A percentile compares a stretch with the other conserved stretches of the same genome.
These are phyloP conservation scores for Vigna hirtella DNA, from an alignment of 306 rosid species.

Conservation along the genomic window DNA sequence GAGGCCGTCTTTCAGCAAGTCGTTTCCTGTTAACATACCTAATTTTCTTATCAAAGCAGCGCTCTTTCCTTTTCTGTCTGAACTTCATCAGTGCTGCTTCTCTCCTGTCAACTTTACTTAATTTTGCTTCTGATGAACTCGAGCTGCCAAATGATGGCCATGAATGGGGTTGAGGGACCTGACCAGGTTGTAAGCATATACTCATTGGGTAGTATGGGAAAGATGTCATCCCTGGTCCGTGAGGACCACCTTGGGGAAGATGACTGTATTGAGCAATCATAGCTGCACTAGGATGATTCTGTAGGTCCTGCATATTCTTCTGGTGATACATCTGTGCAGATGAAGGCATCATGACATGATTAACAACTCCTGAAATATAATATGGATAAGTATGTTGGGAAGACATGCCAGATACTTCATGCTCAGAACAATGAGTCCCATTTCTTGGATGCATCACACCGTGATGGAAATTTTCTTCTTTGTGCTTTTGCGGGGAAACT, in stretches of 20 bases:
- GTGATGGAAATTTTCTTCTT: constrained; percentile 58
- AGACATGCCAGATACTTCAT: constrained; percentile 57
- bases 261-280: constrained; percentile 76
- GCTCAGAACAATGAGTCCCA: constrained; percentile 54
- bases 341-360: constrained; percentile 79
- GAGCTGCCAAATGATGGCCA: constrained; percentile 80
- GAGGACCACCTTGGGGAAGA: constrained; percentile 74
- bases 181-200: constrained; percentile 79
- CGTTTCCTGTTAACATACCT: constrained; percentile 84
- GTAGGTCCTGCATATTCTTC: constrained; percentile 74
- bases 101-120: constrained; percentile 84
- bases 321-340: constrained; percentile 76
- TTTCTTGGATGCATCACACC: constrained; percentile 58
- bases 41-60: constrained; percentile 95
- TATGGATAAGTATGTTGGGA: constrained; percentile 77
- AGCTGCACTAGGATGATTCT: constrained; percentile 61
- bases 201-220: constrained; percentile 75
- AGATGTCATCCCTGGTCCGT: constrained; percentile 73
- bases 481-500: constrained; percentile 58
- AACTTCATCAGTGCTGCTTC: constrained; percentile 97
- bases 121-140: constrained; percentile 61
- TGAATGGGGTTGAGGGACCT: constrained; percentile 64
- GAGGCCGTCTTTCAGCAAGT: constrained; percentile 94
- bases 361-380: constrained; percentile 68
- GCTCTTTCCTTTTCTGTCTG: constrained; percentile 94